Evolutionary conservation across 1,139 yeast species (phyloP), one percentile per base, ranked within the genome.

Genomic region (Lodderomyces metapsilosis): DNA sequence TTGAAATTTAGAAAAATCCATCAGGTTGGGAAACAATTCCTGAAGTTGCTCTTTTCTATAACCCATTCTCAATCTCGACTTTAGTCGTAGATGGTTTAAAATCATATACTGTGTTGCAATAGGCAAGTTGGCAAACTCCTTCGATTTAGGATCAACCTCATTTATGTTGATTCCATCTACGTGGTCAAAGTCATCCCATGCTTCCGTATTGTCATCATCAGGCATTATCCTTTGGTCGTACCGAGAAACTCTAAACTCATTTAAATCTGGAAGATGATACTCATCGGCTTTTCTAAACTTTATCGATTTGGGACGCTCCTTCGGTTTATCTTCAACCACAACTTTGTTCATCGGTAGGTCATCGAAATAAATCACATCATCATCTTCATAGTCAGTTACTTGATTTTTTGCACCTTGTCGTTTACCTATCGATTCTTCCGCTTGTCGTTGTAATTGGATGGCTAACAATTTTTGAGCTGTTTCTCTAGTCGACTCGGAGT

Each of bases 31-130:
- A 53, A 92, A 94, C 45, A 88, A 66, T 3, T 76, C 68, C 50
- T 88, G 87, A 22, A 94, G 66, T 55, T 94, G 97, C 12, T 87
- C 92, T 46, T 88, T 88, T 0, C 91, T 74, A 56, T 85, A 88
- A 0, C 99, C 99, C 95, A 94, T 84, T 66, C 99, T 81, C 58
- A 94, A 75, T 43, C 99, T 68, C 0, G 98, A 91, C 48, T 88
- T 76, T 27, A 89, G 66, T 42, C 99, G 64, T 15, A 95, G 76
- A 43, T 88, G 88, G 9, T 92, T 88, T 20, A 94, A 65, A 2
- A 89, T 78, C 78, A 88, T 88, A 56, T 92, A 94, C 56, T 89
- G 97, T 0, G 96, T 84, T 0, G 91, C 78, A 42, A 84, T 66
- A 0, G 98, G 96, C 18, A 85, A 60, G 28, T 71, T 71, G 12